phyloP scores from a whole-genome alignment of 148 eudicot genomes.

The Polygonum maritimum region DNA sequence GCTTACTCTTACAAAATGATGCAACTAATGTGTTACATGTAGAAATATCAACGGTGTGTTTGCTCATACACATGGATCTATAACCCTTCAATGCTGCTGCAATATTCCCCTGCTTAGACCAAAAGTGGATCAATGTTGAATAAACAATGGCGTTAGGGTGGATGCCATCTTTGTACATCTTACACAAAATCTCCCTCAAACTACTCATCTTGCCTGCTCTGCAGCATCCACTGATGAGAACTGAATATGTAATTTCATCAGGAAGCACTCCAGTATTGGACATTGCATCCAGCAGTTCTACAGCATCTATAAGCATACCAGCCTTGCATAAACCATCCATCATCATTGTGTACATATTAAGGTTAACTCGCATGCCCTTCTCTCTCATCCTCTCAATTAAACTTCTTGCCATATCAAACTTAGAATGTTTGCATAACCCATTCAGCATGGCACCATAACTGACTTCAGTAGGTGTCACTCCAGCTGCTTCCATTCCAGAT shows the following conservation, averaged over 20 bases:
- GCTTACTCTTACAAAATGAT: constrained; percentile 43
- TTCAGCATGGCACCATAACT: constrained; percentile 64
- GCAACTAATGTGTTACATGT: constrained; percentile 52
- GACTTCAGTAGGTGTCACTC: constrained; percentile 49
- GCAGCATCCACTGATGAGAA: constrained; percentile 66
- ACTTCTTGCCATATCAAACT: constrained; percentile 48
- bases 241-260: constrained; percentile 68
- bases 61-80: constrained; percentile 34
- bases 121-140: constrained; percentile 49
- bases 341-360: constrained; percentile 48
- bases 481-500: constrained; percentile 46
- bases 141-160: constrained; percentile 41
- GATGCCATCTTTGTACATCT: constrained; percentile 47
- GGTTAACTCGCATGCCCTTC: constrained; percentile 26
- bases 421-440: constrained; percentile 60
- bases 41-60: constrained; percentile 27
- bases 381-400: constrained; percentile 45
- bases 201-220: constrained; percentile 34
- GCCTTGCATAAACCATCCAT: constrained; percentile 57
- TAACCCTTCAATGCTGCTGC: constrained; percentile 44
- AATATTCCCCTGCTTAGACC: constrained; percentile 46
- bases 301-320: constrained; percentile 45
- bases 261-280: constrained; percentile 35
- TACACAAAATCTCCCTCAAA: constrained; percentile 59
- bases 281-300: constrained; percentile 45